Base-by-base conservation (phyloP, 805 yeast species). In the Scheffersomyces stipitis region DNA sequence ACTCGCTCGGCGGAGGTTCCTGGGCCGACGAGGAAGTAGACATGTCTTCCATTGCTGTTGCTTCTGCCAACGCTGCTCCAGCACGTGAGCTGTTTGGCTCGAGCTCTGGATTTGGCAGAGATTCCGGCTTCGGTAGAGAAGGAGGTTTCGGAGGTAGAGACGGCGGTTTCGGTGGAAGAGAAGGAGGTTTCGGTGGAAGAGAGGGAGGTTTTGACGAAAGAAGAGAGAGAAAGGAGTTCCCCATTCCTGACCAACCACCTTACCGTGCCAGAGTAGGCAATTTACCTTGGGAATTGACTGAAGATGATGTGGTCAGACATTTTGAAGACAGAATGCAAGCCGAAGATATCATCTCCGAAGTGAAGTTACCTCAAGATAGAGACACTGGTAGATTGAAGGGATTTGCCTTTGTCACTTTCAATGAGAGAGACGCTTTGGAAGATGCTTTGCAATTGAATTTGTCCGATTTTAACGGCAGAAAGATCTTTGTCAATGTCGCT, bases 241-340 rank as follows among this genome's bases (percentile, higher is more conserved):
- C 96, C 29, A 74, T 93, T 42, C 99, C 99, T 31, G 91, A 88
- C 52, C 75, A 68, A 35, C 89, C 97, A 14, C 99, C 99, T 37
- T 93, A 65, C 74, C 83, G 86, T 54, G 97, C 96, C n/a, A 80
- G 87, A 60, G 74, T 91, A 48, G 78, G 79, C 58, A 89, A 90
- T 67, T 77, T 93, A 56, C 87, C 96, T 42, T 84, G 86, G 81
- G 90, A 85, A 40, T 76, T 78, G 30, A 62, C 71, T 31, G 97
- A 91, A 62, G 79, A 71, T 26, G 76, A 71, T 36, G 70, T 85
- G 40, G 67, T 61, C 35, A 76, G 74, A 17, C 84, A 83, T 71
- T 75, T 85, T 40, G 81, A 76, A 50, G 77, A 75, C 41, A 70
- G 79, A 46, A 65, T 68, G 52, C 80, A 76, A 48, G 66, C 71